Evolutionary conservation across 2,329 filamentous ascomycete species (phyloP), one percentile per base, ranked within the genome.

Genomic region (Triangularia setosa): DNA sequence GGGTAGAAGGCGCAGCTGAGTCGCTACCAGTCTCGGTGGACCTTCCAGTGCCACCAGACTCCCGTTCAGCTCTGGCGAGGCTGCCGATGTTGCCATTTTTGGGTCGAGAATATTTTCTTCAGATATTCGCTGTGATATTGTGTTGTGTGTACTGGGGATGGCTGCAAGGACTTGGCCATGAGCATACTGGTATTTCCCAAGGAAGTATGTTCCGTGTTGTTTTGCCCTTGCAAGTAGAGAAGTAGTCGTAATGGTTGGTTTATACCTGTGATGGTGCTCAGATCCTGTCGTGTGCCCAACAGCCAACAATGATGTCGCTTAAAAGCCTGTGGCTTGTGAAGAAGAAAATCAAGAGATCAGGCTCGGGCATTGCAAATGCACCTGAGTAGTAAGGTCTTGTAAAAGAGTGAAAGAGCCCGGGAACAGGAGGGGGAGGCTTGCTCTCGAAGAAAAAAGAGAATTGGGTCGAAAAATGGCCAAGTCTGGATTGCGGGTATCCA

Each of bases 21-120:
- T 87, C 24, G 83, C 81, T 28, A 89, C 78, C 28, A 79, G 76
- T 55, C 87, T 81, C 24, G 75, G 70, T 30, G 84, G 79, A 5
- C 87, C 87, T 71, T 89, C 87, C 63, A 89, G 81, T 66, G 86
- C 84, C 60, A 89, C 79, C 61, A 89, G 74, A 71, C 79, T 83
- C 56, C 85, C 85, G 63, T 77, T 69, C 58, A 75, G 73, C 27
- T 16, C 53, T n/a, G 44, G 55, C 24, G 61, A 52, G 62, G 71
- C 23, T 28, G 21, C 65, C 28, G 68, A 68, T 60, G 70, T 48
- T 27, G 54, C 70, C 73, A 75, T 75, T 48, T 30, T 64, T 21
- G 68, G 2, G n/a, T 12, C 12, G 40, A 48, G 9, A 48, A 48
- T 21, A 48, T 48, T 48, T 21, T 18, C n/a, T 21, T 11, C n/a